Evolutionary conservation across 768 basidiomycete genomes (phyloP).

Genomic region (Gloeophyllum trabeum): DNA sequence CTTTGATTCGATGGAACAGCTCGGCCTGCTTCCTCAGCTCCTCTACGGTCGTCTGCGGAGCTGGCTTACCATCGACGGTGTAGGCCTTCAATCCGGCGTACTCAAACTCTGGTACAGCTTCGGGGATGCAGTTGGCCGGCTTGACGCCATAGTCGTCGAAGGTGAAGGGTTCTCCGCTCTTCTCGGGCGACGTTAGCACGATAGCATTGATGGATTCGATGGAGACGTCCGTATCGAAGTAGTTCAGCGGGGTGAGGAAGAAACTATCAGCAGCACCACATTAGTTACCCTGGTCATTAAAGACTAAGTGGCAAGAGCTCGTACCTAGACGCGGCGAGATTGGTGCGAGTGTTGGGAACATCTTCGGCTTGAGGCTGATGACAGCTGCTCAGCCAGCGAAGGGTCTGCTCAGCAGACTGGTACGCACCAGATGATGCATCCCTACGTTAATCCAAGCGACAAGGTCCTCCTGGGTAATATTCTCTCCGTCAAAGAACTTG

Average conservation of each 20-base stretch:
- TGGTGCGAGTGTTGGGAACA: slow-evolving; percentile 48
- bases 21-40: slow-evolving; percentile 29
- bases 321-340: slow-evolving; percentile 41
- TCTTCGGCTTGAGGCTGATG: slow-evolving; percentile 51
- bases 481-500: slow-evolving; percentile 54
- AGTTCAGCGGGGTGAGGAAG: slow-evolving; percentile 51
- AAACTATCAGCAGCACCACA: slow-evolving; percentile 24
- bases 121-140: slow-evolving; percentile 26
- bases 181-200: slow-evolving; percentile 26
- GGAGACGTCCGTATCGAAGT: slow-evolving; percentile 52
- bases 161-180: slow-evolving; percentile 24
- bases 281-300: not conserved
- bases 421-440: slow-evolving; percentile 47
- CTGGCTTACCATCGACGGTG: slow-evolving; percentile 22
- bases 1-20: slow-evolving; percentile 26
- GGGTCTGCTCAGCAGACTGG: too few relatives aligned
- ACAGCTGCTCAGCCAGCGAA: not conserved
- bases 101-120: slow-evolving; percentile 24
- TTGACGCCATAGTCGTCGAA: slow-evolving; percentile 46
- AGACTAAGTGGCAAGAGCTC: not conserved
- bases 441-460: slow-evolving; percentile 60
- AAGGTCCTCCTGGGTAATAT: slow-evolving; percentile 50
- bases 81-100: slow-evolving; percentile 23
- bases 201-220: slow-evolving; percentile 46
- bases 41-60: slow-evolving; percentile 18